Conservation (phyloP, 1,284 basidiomycete genomes). For the Marasmius tenuissimus region DNA sequence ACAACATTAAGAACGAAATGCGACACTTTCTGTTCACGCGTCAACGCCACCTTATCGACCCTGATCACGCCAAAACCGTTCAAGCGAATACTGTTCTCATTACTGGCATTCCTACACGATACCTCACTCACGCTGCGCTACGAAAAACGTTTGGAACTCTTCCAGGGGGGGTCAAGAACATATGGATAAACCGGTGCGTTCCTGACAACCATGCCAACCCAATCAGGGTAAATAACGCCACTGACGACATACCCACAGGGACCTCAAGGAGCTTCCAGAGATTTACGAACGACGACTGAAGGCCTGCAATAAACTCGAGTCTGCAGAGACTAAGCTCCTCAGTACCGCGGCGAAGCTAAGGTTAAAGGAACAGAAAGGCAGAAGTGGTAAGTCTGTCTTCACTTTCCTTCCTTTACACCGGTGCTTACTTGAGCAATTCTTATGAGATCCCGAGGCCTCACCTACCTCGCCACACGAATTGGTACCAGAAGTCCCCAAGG, state of each 20-base stretch:
- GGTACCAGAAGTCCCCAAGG: slow-evolving; percentile 49
- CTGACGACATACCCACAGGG: slow-evolving; percentile 31
- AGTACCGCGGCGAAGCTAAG: slow-evolving; percentile 71
- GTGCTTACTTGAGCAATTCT: neutral
- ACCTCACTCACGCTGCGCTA: slow-evolving; percentile 69
- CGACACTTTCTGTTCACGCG: slow-evolving; percentile 77
- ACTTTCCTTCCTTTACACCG: too few species aligned
- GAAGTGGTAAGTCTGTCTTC: neutral
- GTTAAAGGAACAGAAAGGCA: slow-evolving; percentile 38
- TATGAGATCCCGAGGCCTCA: slow-evolving; percentile 7
- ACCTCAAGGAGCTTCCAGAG: slow-evolving; percentile 84
- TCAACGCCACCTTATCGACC: slow-evolving; percentile 82
- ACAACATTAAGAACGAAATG: slow-evolving; percentile 83
- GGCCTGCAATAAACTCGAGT: slow-evolving; percentile 81
- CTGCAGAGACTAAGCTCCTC: slow-evolving; percentile 78
- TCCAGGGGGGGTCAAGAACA: slow-evolving; percentile 82
- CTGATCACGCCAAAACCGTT: slow-evolving; percentile 68
- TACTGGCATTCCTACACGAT: slow-evolving; percentile 84
- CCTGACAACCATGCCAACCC: neutral
- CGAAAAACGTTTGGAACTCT: slow-evolving; percentile 68
- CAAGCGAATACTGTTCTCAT: slow-evolving; percentile 90
- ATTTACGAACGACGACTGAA: slow-evolving; percentile 77
- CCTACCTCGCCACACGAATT: neutral
- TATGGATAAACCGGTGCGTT: slow-evolving; percentile 82
- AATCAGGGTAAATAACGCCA: neutral